A percentile compares a stretch with the other conserved stretches of the same genome.
Conservation (phyloP, 2,329 filamentous ascomycete species). For the Monosporascus sp. region DNA sequence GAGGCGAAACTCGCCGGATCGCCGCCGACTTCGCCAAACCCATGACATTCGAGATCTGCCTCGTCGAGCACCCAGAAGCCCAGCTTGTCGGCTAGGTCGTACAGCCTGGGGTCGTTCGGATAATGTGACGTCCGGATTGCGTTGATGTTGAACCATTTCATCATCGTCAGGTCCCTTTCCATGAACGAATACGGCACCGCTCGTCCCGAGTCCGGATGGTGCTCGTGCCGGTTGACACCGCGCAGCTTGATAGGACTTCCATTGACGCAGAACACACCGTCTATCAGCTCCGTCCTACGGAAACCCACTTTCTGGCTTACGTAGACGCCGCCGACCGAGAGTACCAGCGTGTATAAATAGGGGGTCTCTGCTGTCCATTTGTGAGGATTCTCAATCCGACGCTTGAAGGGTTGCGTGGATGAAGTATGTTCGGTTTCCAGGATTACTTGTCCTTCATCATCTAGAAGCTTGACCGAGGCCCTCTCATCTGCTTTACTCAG, state of each 20-base stretch:
- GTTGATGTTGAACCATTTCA: conserved; percentile 68
- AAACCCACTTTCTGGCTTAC: conserved; percentile 57
- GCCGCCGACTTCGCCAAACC: conserved; percentile 37
- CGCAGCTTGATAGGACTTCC: conserved; percentile 59
- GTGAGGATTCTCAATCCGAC: conserved; percentile 40
- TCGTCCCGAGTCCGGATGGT: conserved; percentile 57
- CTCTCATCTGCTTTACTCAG: conserved; percentile 29
- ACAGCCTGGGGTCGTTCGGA: conserved; percentile 53
- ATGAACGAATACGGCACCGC: conserved; percentile 58
- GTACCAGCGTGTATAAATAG: conserved; percentile 48
- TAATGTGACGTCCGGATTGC: conserved; percentile 65
- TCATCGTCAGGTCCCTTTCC: conserved; percentile 53
- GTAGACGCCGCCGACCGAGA: conserved; percentile 31
- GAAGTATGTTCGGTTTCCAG: not conserved
- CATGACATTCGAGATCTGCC: conserved; percentile 50
- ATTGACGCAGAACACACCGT: conserved; percentile 60
- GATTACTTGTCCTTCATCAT: conserved; percentile 21
- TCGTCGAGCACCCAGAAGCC: conserved; percentile 60
- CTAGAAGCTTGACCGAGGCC: conserved; percentile 31
- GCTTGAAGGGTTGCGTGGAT: conserved; percentile 16
- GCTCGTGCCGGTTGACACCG: conserved; percentile 67
- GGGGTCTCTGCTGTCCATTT: conserved; percentile 69
- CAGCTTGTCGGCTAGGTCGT: conserved; percentile 57
- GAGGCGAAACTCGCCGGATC: conserved; percentile 48
- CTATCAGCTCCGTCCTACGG: conserved; percentile 53